Conservation (phyloP, 1,139 yeast species). For the Scheffersomyces illinoinensis region DNA sequence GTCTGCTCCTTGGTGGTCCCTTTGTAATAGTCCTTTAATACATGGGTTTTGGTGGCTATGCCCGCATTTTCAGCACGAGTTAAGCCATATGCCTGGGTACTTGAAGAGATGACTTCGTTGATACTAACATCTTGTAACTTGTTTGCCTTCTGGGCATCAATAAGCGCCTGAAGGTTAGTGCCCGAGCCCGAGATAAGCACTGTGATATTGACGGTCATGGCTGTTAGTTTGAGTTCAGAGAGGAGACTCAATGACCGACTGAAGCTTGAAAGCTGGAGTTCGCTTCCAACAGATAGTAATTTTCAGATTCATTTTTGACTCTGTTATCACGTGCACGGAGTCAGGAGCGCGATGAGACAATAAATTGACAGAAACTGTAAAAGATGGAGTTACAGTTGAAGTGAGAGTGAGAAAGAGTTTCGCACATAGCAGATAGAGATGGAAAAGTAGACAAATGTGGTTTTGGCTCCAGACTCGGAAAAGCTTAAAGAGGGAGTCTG, state of each 20-base stretch:
- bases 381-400: background rate
- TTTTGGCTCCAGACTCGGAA: too few relatives aligned
- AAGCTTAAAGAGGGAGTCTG: too few relatives aligned
- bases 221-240: background rate
- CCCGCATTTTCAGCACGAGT: conserved; percentile 68
- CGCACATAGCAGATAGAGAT: too few relatives aligned
- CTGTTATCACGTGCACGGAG: background rate
- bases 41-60: conserved; percentile 72
- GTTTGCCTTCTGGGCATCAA: conserved; percentile 61
- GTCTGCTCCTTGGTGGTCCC: conserved; percentile 68
- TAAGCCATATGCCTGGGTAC: conserved; percentile 80
- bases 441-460: too few relatives aligned
- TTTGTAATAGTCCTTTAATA: conserved; percentile 71
- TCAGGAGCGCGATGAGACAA: background rate
- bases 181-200: conserved; percentile 95
- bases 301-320: background rate
- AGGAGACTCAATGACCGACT: background rate
- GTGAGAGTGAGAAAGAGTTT: too few relatives aligned
- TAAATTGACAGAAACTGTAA: background rate
- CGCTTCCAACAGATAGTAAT: background rate
- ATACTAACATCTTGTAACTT: conserved; percentile 53
- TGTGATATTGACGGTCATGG: conserved; percentile 39
- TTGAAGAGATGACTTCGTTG: conserved; percentile 80
- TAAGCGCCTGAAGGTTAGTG: conserved; percentile 88
- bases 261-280: background rate